phyloP scores from a whole-genome alignment of 2,329 filamentous ascomycete species.

The Xylaria digitata region DNA sequence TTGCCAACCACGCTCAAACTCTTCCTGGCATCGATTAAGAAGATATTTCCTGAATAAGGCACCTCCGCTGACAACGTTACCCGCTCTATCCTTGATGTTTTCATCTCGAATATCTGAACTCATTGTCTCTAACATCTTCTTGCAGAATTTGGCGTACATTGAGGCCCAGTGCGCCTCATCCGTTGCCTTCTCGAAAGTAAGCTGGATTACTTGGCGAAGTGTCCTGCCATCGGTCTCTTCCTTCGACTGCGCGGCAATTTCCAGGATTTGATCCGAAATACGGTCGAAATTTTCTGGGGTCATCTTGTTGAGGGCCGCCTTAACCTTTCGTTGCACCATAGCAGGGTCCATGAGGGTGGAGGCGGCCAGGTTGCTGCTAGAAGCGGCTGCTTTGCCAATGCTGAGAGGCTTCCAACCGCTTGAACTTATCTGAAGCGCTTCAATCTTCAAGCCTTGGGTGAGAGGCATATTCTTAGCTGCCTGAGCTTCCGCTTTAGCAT shows the following conservation, averaged over 20 bases:
- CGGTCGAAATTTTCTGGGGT: constrained; percentile 90
- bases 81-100: constrained; percentile 89
- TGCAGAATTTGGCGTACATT: constrained; percentile 99
- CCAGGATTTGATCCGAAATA: constrained; percentile 91
- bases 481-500: constrained; percentile 71
- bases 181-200: constrained; percentile 98
- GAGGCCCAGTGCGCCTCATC: constrained; percentile 98
- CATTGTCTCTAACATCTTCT: constrained; percentile 96
- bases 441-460: constrained; percentile 83
- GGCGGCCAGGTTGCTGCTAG: constrained; percentile 57
- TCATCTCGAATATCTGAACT: constrained; percentile 95
- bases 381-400: constrained; percentile 60
- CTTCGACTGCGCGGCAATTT: constrained; percentile 94
- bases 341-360: constrained; percentile 80
- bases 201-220: constrained; percentile 95
- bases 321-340: constrained; percentile 98
- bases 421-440: constrained; percentile 78
- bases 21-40: constrained; percentile 97
- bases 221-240: constrained; percentile 94
- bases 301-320: constrained; percentile 99
- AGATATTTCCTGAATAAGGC: constrained; percentile 98
- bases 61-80: constrained; percentile 89
- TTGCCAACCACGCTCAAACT: constrained; percentile 98
- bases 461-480: constrained; percentile 90
- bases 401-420: constrained; percentile 91